Evolutionary conservation across 2,329 filamentous ascomycete genomes (phyloP), one percentile per base, ranked within the genome.

Genomic region (Colletotrichum plurivorum): DNA sequence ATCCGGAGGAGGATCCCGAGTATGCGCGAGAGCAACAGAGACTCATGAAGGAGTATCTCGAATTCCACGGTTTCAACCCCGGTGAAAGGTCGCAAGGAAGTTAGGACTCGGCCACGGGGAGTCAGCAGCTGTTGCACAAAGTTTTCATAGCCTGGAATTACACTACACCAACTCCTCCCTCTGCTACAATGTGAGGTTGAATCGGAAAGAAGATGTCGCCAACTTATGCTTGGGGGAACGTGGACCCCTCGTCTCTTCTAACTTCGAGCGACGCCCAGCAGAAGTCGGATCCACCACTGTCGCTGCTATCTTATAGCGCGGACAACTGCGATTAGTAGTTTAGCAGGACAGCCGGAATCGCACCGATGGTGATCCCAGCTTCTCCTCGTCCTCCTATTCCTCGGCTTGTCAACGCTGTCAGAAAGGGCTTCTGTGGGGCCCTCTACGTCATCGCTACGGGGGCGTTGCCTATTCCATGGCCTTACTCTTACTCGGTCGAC

Each of bases 381-480:
- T 8, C 27, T 31, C 27, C 27, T 31, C 9, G 6, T 31, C 4
- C 27, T 31, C 27, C 6, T 31, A 31, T 31, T 61, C 55, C 62
- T 54, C 51, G 62, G 54, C 66, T 66, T 27, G 63, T 41, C 27
- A 31, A 31, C 27, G 27, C 62, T 54, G 48, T 66, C 62, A 51
- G 15, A 51, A 56, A 66, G 22, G 62, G 16, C 39, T 56, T 27
- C 18, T 31, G 6, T n/a, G 27, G n/a, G 62, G 45, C 25, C n/a
- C 56, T 60, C 43, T 66, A 66, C 67, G 67, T 69, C 67, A 69
- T 69, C n/a, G 43, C 39, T 62, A 69, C 55, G 16, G 41, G 62
- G 67, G 56, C 51, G 31, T 55, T 49, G 45, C 46, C 25, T 18
- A 51, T 46, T 54, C 31, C 36, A 51, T 67, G 51, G 60, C 56